phyloP scores from a whole-genome alignment of 2,329 filamentous ascomycete genomes.

The Beauveria rudraprayagi region DNA sequence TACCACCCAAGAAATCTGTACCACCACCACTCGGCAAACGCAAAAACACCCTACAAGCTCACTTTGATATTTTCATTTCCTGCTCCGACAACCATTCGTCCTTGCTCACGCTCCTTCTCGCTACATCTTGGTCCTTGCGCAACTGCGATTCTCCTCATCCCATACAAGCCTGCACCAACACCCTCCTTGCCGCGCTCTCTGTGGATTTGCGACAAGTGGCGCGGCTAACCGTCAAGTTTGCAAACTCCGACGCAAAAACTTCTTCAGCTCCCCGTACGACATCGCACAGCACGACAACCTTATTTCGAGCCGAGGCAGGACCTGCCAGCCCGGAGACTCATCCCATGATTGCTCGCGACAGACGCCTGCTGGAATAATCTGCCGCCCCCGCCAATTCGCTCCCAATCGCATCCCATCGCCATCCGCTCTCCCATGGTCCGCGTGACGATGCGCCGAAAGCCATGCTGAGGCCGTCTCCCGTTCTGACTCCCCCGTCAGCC shows the following conservation, averaged over 20 bases:
- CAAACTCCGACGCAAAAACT: not conserved
- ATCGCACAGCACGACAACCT: not conserved
- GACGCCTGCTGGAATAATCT: not conserved
- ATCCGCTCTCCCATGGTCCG: not conserved
- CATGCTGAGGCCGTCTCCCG: constrained; percentile 12
- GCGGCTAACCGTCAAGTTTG: not conserved
- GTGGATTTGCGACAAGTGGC: not conserved
- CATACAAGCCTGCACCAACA: not conserved
- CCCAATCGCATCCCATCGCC: not conserved
- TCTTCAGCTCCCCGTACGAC: not conserved
- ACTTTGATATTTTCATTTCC: not conserved
- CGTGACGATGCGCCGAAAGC: constrained; percentile 12
- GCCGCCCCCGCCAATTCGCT: not conserved
- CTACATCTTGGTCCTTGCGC: not conserved
- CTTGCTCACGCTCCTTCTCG: not conserved
- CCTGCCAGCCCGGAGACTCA: not conserved
- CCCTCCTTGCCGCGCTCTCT: not conserved
- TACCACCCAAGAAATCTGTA: too few relatives aligned
- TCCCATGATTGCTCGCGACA: constrained; percentile 1
- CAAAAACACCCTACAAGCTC: not conserved
- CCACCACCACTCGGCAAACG: too few relatives aligned
- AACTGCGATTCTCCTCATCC: not conserved
- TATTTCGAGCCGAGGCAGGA: not conserved
- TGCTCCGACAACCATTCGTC: not conserved
- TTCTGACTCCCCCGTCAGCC: constrained; percentile 5